These are phyloP conservation scores for Cryptococcus floricola DNA, from an alignment of 1,284 basidiomycete genomes.

Conservation along the genomic window DNA sequence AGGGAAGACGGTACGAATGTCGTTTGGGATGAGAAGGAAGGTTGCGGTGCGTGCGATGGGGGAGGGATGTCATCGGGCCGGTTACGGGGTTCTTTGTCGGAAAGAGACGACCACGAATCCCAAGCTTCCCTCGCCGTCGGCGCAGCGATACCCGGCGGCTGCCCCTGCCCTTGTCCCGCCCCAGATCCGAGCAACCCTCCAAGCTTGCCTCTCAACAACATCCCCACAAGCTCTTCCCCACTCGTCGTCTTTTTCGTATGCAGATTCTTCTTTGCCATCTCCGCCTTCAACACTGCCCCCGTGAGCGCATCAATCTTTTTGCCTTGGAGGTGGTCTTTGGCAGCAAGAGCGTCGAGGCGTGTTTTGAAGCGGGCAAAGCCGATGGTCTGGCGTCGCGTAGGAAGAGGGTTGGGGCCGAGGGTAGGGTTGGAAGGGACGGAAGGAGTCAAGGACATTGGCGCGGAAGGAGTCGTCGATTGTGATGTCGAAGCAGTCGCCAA, in stretches of 20 bases:
- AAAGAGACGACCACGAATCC: slow-evolving; percentile 28
- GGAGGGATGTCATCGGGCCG: slow-evolving; percentile 8
- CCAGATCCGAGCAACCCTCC: slow-evolving; percentile 20
- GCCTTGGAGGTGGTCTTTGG: slow-evolving; percentile 85
- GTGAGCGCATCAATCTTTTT: slow-evolving; percentile 90
- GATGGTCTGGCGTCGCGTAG: slow-evolving; percentile 74
- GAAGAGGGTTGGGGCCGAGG: slow-evolving; percentile 24
- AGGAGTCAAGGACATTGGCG: slow-evolving; percentile 54
- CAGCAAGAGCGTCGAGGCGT: slow-evolving; percentile 78
- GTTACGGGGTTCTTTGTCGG: slow-evolving; percentile 5
- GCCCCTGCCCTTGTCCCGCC: background rate
- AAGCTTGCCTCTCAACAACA: slow-evolving; percentile 37
- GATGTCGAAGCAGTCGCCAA: slow-evolving; percentile 39
- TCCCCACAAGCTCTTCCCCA: slow-evolving; percentile 47
- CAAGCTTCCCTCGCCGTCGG: slow-evolving; percentile 28
- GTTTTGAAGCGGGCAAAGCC: slow-evolving; percentile 95
- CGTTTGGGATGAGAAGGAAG: background rate
- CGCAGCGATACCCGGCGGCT: background rate
- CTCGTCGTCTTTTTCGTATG: slow-evolving; percentile 83
- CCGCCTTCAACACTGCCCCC: slow-evolving; percentile 89
- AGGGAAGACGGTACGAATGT: background rate
- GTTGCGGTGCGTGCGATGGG: slow-evolving; percentile 1
- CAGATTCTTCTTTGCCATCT: slow-evolving; percentile 99
- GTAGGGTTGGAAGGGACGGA: slow-evolving; percentile 34
- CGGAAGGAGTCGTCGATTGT: slow-evolving; percentile 43